A percentile compares a stretch with the other conserved stretches of the same genome.
Conservation (phyloP, 805 yeast genomes). For the Tetrapisispora namnaoensis region DNA sequence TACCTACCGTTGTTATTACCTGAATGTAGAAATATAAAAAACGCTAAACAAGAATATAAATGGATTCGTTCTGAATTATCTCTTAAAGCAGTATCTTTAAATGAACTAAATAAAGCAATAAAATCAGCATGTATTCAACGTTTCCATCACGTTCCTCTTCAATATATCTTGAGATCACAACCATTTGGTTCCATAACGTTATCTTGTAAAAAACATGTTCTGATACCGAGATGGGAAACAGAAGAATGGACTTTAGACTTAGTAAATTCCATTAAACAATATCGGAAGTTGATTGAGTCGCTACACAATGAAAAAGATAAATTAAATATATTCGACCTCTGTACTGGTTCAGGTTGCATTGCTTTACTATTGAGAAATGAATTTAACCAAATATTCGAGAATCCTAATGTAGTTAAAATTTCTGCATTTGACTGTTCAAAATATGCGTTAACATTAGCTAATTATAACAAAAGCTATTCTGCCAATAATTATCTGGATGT, state of each 20-base stretch:
- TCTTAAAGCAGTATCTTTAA: not conserved
- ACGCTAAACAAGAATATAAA: conserved; percentile 17
- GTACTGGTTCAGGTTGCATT: conserved; percentile 88
- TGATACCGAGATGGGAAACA: conserved; percentile 92
- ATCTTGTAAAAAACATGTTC: conserved; percentile 48
- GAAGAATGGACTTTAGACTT: conserved; percentile 73
- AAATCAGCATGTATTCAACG: conserved; percentile 44
- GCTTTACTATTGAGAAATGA: conserved; percentile 41
- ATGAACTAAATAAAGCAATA: not conserved
- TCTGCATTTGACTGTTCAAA: conserved; percentile 49
- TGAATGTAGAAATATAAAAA: conserved; percentile 19
- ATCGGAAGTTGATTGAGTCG: not conserved
- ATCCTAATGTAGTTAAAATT: not conserved
- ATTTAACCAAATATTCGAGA: conserved; percentile 6
- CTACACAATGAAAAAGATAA: not conserved
- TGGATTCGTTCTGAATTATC: conserved; percentile 20
- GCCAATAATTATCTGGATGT: not conserved
- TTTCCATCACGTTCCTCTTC: conserved; percentile 55
- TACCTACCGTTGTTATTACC: conserved; percentile 21
- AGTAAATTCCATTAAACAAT: conserved; percentile 8
- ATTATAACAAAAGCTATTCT: conserved; percentile 29
- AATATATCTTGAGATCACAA: conserved; percentile 74
- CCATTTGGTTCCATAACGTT: conserved; percentile 73
- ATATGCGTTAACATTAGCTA: conserved; percentile 43
- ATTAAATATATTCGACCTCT: conserved; percentile 50